Evolutionary conservation across 106 monocot species (phyloP).

Genomic region (Iris macrosiphon): DNA sequence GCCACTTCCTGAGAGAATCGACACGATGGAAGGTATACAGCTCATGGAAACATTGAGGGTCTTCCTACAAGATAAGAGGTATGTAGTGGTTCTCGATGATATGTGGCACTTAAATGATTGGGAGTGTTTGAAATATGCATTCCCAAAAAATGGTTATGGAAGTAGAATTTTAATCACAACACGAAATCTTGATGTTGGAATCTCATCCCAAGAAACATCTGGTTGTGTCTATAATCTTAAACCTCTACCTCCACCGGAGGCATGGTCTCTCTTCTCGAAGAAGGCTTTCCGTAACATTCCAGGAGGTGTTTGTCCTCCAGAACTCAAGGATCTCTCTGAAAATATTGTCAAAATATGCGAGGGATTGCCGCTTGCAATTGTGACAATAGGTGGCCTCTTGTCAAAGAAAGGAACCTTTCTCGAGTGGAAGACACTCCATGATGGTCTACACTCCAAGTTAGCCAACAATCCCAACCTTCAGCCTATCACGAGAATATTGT

Average conservation of each 20-base stretch:
- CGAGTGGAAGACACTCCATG: constrained; percentile 6
- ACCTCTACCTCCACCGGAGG: background rate
- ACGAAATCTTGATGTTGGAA: constrained; percentile 5
- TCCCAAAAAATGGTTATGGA: constrained; percentile 11
- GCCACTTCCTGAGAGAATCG: background rate
- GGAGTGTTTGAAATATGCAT: constrained; percentile 3
- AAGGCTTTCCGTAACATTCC: constrained; percentile 9
- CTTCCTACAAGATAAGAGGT: constrained; percentile 11
- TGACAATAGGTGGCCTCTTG: constrained; percentile 15
- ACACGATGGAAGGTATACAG: constrained; percentile 1
- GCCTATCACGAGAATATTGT: constrained; percentile 10
- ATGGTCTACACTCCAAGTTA: constrained; percentile 2
- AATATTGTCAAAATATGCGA: constrained; percentile 8
- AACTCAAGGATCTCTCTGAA: background rate
- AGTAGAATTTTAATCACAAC: constrained; percentile 27
- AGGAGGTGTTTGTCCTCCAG: constrained; percentile 1
- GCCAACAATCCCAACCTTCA: constrained; percentile 9
- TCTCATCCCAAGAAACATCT: no score
- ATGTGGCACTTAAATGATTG: constrained; percentile 3
- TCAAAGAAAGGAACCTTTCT: constrained; percentile 1
- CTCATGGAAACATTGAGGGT: constrained; percentile 4
- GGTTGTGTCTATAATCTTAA: constrained; percentile 3
- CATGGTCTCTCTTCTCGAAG: constrained; percentile 11
- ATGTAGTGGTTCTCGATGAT: constrained; percentile 28
- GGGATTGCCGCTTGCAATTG: constrained; percentile 17